A percentile compares a stretch with the other conserved stretches of the same genome.
Evolutionary conservation across 306 rosid genomes (phyloP).

Genomic region (Castanea sativa): DNA sequence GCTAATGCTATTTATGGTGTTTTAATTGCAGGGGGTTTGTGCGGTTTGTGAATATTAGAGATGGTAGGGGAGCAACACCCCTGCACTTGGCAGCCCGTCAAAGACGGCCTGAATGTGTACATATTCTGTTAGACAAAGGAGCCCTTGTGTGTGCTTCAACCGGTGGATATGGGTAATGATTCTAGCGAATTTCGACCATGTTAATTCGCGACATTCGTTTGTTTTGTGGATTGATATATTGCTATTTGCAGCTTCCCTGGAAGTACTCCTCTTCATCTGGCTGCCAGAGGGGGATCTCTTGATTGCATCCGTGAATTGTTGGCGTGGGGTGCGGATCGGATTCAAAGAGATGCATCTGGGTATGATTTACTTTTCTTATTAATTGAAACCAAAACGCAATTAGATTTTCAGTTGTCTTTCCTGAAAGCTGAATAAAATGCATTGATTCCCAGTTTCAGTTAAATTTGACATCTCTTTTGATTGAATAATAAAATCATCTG

Average conservation of each 20-base stretch:
- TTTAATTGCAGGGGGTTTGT: constrained; percentile 73
- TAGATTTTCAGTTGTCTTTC: not conserved
- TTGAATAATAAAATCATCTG: not conserved
- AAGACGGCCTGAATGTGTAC: constrained; percentile 78
- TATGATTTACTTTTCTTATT: constrained; percentile 26
- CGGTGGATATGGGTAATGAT: constrained; percentile 75
- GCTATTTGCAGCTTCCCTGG: constrained; percentile 71
- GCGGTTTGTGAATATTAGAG: constrained; percentile 92
- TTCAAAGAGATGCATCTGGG: constrained; percentile 93
- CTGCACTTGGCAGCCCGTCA: constrained; percentile 91
- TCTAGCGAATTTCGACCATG: not conserved
- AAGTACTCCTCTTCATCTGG: constrained; percentile 94
- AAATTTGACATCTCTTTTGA: too few species aligned
- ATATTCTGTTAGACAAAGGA: constrained; percentile 73
- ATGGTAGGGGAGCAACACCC: constrained; percentile 89
- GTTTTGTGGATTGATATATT: constrained; percentile 25
- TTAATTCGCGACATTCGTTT: constrained; percentile 10
- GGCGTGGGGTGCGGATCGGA: constrained; percentile 99
- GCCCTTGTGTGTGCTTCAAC: constrained; percentile 91
- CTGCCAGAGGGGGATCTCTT: constrained; percentile 92
- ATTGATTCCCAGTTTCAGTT: not conserved
- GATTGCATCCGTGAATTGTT: constrained; percentile 82
- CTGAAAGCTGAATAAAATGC: not conserved
- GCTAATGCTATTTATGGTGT: constrained; percentile 4
- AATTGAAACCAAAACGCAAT: not conserved